These are phyloP conservation scores for Coccinonectria pachysandricola DNA, from an alignment of 2,329 filamentous ascomycete genomes.

Conservation along the genomic window DNA sequence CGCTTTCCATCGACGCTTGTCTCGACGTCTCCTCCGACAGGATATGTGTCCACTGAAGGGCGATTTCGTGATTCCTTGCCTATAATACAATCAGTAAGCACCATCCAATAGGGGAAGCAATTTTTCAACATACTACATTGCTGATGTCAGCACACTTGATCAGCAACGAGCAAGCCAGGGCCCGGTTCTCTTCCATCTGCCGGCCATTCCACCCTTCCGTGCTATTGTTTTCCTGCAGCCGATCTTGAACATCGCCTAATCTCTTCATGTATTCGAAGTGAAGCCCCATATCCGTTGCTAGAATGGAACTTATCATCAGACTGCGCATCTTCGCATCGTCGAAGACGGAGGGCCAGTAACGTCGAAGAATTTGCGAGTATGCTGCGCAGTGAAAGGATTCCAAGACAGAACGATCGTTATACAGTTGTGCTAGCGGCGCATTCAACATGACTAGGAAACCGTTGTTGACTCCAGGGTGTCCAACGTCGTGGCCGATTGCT, in stretches of 20 bases:
- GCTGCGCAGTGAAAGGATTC: slow-evolving; percentile 97
- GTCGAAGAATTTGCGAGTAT: slow-evolving; percentile 87
- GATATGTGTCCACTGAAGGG: slow-evolving; percentile 81
- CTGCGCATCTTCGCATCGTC: slow-evolving; percentile 70
- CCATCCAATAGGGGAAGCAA: too few species aligned
- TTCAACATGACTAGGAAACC: slow-evolving; percentile 89
- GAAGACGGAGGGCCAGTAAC: slow-evolving; percentile 82
- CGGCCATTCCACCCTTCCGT: slow-evolving; percentile 69
- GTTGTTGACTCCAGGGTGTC: slow-evolving; percentile 96
- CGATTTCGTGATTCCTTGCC: slow-evolving; percentile 75
- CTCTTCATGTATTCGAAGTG: slow-evolving; percentile 96
- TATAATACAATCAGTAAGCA: too few species aligned
- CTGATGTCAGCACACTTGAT: slow-evolving; percentile 99
- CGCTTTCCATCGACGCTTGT: slow-evolving; percentile 83
- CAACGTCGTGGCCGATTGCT: slow-evolving; percentile 96
- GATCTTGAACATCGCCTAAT: slow-evolving; percentile 69
- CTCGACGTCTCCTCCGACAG: slow-evolving; percentile 93
- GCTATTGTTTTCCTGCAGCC: slow-evolving; percentile 55
- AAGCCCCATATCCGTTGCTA: slow-evolving; percentile 94
- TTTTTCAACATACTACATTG: slow-evolving; percentile 66
- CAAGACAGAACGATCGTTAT: slow-evolving; percentile 92
- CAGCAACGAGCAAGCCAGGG: slow-evolving; percentile 76
- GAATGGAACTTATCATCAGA: slow-evolving; percentile 93
- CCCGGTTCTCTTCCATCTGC: slow-evolving; percentile 63
- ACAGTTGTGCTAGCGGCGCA: slow-evolving; percentile 84